Conservation (phyloP, 176 grass and related monocot genomes). For the Melocanna baccifera region DNA sequence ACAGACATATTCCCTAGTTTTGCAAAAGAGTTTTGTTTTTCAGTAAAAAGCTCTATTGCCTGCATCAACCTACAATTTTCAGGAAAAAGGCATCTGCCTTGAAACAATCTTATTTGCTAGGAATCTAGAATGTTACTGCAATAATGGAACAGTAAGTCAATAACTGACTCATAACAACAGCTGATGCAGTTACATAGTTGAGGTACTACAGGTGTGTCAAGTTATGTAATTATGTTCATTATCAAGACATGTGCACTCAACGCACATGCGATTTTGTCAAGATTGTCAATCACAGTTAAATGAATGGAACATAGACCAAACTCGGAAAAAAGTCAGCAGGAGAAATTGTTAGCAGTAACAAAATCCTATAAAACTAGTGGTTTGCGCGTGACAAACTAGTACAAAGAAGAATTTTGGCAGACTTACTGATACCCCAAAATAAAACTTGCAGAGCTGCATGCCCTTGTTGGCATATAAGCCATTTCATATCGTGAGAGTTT, state of each 20-base stretch:
- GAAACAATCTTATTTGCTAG: conserved; percentile 1
- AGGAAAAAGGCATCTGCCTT: not conserved
- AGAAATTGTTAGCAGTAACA: not conserved
- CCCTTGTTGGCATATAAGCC: not conserved
- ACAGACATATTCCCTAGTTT: conserved; percentile 18
- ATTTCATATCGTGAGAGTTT: not conserved
- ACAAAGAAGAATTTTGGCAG: not conserved
- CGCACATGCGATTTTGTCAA: not conserved
- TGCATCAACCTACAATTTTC: conserved; percentile 38
- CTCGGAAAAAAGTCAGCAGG: not conserved
- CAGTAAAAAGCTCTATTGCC: conserved; percentile 29
- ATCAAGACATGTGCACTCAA: not conserved
- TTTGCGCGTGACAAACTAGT: not conserved
- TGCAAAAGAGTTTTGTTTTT: conserved; percentile 19
- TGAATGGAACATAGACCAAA: not conserved
- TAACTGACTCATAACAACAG: not conserved
- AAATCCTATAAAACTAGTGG: not conserved
- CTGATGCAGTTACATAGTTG: not conserved
- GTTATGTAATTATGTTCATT: not conserved
- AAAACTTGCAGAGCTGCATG: not conserved
- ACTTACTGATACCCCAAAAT: not conserved
- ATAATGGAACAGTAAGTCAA: not conserved
- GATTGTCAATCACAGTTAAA: not conserved
- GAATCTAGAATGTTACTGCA: not conserved
- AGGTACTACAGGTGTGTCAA: not conserved